phyloP scores from a whole-genome alignment of 805 yeast species.

The Kregervanrija fluxuum region DNA sequence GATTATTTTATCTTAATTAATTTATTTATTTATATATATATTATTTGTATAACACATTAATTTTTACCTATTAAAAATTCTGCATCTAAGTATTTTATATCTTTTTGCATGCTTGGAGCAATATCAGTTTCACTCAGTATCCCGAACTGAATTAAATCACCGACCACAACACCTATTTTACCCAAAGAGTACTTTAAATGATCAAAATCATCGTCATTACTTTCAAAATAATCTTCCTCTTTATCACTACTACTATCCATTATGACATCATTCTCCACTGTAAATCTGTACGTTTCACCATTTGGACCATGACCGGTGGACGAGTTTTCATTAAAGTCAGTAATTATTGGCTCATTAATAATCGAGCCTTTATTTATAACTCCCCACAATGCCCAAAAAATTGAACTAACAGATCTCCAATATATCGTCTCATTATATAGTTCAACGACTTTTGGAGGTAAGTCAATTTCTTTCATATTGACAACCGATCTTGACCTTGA shows the following conservation, averaged over 20 bases:
- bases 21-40: background rate
- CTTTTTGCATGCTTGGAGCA: slow-evolving; percentile 25
- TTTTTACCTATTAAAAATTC: slow-evolving; percentile 15
- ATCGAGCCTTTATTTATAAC: slow-evolving; percentile 38
- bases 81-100: slow-evolving; percentile 37
- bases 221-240: slow-evolving; percentile 23
- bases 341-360: background rate
- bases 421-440: slow-evolving; percentile 57
- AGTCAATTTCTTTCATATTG: slow-evolving; percentile 29
- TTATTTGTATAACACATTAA: background rate
- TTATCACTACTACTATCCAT: slow-evolving; percentile 11
- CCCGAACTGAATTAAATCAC: slow-evolving; percentile 62
- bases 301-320: slow-evolving; percentile 45
- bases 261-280: slow-evolving; percentile 21
- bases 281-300: slow-evolving; percentile 39
- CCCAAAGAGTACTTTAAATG: slow-evolving; percentile 69
- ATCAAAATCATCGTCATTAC: slow-evolving; percentile 60
- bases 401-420: slow-evolving; percentile 78
- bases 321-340: slow-evolving; percentile 17
- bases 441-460: slow-evolving; percentile 33
- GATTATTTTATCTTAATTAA: background rate
- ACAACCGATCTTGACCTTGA: slow-evolving; percentile 26
- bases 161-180: slow-evolving; percentile 66
- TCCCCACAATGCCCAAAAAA: slow-evolving; percentile 91
- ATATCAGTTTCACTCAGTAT: slow-evolving; percentile 31